Percentiles rank a stretch among this genome's conserved stretches.
These are phyloP conservation scores for Marasmius sp. DNA, from an alignment of 1,284 basidiomycete genomes.

Conservation along the genomic window DNA sequence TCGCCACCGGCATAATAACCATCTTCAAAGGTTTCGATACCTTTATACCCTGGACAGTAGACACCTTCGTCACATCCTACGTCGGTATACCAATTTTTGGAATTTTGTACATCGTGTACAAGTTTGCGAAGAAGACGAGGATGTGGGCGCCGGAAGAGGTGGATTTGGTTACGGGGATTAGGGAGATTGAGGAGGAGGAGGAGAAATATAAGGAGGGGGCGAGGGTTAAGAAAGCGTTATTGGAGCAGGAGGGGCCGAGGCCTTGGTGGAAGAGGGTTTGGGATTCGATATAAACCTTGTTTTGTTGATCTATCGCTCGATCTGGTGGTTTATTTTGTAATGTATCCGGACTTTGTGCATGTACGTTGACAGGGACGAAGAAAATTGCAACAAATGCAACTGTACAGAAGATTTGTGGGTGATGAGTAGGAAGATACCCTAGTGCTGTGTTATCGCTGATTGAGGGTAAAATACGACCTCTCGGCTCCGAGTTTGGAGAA, in stretches of 20 bases:
- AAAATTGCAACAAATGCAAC: too few relatives aligned
- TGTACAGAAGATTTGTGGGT: too few relatives aligned
- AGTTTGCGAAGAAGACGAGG: constrained; percentile 50
- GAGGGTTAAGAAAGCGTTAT: constrained; percentile 30
- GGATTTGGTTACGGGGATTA: constrained; percentile 63
- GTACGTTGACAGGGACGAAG: too few relatives aligned
- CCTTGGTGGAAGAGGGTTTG: constrained; percentile 36
- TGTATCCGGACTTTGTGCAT: too few relatives aligned
- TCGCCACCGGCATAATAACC: constrained; percentile 58
- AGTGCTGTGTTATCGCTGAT: too few relatives aligned
- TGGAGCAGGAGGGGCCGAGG: constrained; percentile 33
- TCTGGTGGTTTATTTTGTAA: too few relatives aligned
- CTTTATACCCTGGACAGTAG: constrained; percentile 58
- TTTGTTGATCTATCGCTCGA: constrained; percentile 29
- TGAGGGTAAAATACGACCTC: too few relatives aligned
- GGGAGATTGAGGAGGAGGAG: constrained; percentile 69
- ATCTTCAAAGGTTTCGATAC: constrained; percentile 75
- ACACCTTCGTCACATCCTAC: constrained; percentile 65
- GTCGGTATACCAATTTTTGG: constrained; percentile 57
- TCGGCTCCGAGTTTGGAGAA: too few relatives aligned
- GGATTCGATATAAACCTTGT: constrained; percentile 27
- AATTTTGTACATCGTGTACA: constrained; percentile 59
- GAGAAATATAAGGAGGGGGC: constrained; percentile 22
- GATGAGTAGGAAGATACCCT: too few relatives aligned
- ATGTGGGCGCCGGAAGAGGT: constrained; percentile 53